Percentiles rank a stretch among this genome's conserved stretches.
Evolutionary conservation across 768 basidiomycete species (phyloP).

Genomic region (Psilocybe tampanensis): DNA sequence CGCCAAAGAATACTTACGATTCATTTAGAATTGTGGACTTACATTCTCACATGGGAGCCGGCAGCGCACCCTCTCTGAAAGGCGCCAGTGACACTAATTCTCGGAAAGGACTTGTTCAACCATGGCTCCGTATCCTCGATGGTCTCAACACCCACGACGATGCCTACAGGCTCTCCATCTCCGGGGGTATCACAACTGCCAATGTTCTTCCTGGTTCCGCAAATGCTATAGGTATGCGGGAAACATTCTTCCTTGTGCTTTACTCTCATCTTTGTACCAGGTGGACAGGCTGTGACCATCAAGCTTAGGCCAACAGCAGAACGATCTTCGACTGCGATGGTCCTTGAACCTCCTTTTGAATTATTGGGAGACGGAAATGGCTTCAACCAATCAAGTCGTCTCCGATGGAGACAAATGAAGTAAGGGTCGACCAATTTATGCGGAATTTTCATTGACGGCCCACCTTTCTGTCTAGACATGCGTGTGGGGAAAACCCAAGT

Average conservation of each 20-base stretch:
- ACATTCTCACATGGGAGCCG: slow-evolving; percentile 56
- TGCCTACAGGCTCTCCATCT: slow-evolving; percentile 60
- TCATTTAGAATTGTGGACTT: slow-evolving; percentile 37
- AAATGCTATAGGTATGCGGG: slow-evolving; percentile 51
- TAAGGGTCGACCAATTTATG: slow-evolving; percentile 25
- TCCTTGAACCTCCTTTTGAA: slow-evolving; percentile 72
- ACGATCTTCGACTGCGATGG: slow-evolving; percentile 70
- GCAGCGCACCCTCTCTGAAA: slow-evolving; percentile 25
- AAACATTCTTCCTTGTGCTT: not conserved
- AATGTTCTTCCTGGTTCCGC: slow-evolving; percentile 75
- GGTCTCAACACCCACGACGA: slow-evolving; percentile 78
- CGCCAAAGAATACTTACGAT: not conserved
- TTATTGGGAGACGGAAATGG: slow-evolving; percentile 44
- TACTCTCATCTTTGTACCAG: slow-evolving; percentile 28
- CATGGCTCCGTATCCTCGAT: slow-evolving; percentile 71
- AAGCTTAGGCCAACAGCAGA: slow-evolving; percentile 77
- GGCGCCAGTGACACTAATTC: slow-evolving; percentile 59
- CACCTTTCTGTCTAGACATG: slow-evolving; percentile 35
- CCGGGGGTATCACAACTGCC: slow-evolving; percentile 76
- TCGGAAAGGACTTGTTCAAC: slow-evolving; percentile 38
- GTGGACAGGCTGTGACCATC: slow-evolving; percentile 84
- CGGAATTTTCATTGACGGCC: not conserved
- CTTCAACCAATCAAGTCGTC: slow-evolving; percentile 37
- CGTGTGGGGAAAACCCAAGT: slow-evolving; percentile 63
- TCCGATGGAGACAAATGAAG: slow-evolving; percentile 78